Percentiles rank a stretch among this genome's conserved stretches.
Evolutionary conservation across 2,329 filamentous ascomycete genomes (phyloP).

Genomic region (Cladorrhinum sp.): DNA sequence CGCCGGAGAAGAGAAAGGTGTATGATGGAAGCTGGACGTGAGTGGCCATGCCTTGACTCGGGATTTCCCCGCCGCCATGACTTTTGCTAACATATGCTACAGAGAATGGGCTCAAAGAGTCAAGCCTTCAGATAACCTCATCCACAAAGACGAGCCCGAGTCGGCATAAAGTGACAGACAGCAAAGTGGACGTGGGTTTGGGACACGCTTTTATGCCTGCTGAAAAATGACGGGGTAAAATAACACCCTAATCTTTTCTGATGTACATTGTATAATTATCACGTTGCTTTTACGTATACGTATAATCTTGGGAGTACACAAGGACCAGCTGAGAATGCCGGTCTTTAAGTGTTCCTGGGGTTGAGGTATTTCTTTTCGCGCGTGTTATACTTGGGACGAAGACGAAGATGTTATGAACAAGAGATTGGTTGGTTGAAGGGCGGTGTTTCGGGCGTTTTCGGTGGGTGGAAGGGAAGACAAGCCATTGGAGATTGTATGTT

Average conservation of each 20-base stretch:
- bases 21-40: slow-evolving; percentile 99
- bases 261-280: neutral
- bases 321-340: neutral
- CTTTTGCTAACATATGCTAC: slow-evolving; percentile 30
- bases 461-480: neutral
- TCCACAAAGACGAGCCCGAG: slow-evolving; percentile 49
- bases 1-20: slow-evolving; percentile 64
- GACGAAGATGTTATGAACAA: neutral
- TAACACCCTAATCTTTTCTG: neutral
- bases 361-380: neutral
- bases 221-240: no score
- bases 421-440: no score
- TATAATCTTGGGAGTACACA: neutral
- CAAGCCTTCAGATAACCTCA: slow-evolving; percentile 58
- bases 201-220: no score
- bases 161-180: neutral
- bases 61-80: neutral
- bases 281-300: neutral
- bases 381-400: neutral
- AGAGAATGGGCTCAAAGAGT: slow-evolving; percentile 69
- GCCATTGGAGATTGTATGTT: neutral
- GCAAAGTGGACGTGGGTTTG: no score
- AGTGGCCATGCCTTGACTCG: no score
- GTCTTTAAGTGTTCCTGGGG: neutral
- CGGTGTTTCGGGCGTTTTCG: neutral